These are phyloP conservation scores for Maudiozyma pseudohumilis DNA, from an alignment of 805 yeast species.

Conservation along the genomic window DNA sequence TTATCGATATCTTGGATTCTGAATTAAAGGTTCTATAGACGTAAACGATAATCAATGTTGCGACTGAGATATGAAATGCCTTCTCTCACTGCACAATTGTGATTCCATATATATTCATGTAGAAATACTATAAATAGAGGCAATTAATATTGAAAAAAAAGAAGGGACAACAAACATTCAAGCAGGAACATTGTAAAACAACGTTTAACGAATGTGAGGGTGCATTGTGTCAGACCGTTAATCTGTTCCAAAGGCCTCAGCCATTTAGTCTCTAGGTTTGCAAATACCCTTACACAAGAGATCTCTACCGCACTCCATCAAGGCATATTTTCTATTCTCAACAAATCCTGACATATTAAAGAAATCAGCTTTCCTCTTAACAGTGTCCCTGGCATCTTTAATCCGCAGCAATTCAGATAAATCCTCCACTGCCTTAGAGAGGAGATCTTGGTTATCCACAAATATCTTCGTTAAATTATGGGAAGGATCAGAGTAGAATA, in stretches of 20 bases:
- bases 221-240: no score
- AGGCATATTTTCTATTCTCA: conserved; percentile 30
- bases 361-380: conserved; percentile 30
- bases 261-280: conserved; percentile 8
- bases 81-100: no score
- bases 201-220: no score
- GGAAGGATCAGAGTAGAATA: conserved; percentile 48
- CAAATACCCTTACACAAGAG: conserved; percentile 27
- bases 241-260: no score
- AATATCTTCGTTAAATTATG: conserved; percentile 50
- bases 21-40: conserved; percentile 43
- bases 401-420: conserved; percentile 49
- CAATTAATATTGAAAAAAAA: no score
- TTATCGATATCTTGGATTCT: conserved; percentile 57
- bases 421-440: conserved; percentile 59
- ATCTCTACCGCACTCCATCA: conserved; percentile 32
- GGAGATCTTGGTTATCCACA: conserved; percentile 58
- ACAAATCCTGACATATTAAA: conserved; percentile 30
- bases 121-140: no score
- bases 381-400: conserved; percentile 30
- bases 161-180: no score
- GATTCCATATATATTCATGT: no score
- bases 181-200: no score
- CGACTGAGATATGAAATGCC: no score
- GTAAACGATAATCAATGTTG: no score